These are phyloP conservation scores for Phytophthora pseudosyringae DNA, from an alignment of 352 stramenopile genomes.

Conservation along the genomic window DNA sequence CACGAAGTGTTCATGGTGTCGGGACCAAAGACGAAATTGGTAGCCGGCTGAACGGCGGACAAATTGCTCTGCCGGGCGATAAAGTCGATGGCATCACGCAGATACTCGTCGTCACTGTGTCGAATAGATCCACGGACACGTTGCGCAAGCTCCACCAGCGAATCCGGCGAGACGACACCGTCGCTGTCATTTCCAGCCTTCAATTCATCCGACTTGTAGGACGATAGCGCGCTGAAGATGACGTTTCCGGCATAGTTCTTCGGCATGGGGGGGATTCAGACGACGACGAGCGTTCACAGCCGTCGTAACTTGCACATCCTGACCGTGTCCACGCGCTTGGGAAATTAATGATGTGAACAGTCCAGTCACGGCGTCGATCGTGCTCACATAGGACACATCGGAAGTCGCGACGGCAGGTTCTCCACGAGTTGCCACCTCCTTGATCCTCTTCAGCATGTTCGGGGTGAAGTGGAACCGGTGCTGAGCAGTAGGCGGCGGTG, in stretches of 20 bases:
- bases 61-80: conserved; percentile 38
- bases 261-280: conserved; percentile 47
- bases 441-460: conserved; percentile 45
- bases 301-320: conserved; percentile 55
- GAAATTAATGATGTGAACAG: conserved; percentile 58
- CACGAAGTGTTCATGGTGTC: conserved; percentile 68
- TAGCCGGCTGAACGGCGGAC: conserved; percentile 35
- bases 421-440: conserved; percentile 27
- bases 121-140: conserved; percentile 41
- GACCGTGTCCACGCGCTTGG: conserved; percentile 46
- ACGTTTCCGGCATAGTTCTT: conserved; percentile 58
- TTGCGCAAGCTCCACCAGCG: conserved; percentile 31
- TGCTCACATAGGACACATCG: conserved; percentile 54
- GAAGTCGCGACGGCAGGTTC: not conserved
- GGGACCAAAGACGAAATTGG: conserved; percentile 54
- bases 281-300: conserved; percentile 59
- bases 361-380: conserved; percentile 56
- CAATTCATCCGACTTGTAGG: conserved; percentile 39
- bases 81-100: conserved; percentile 66
- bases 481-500: conserved; percentile 27
- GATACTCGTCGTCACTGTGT: conserved; percentile 38
- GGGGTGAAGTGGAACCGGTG: conserved; percentile 53
- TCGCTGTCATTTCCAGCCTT: conserved; percentile 8
- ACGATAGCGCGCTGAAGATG: conserved; percentile 59
- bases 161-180: conserved; percentile 1